Conservation (phyloP, 1,139 yeast species). For the Suhomyces kunorum region DNA sequence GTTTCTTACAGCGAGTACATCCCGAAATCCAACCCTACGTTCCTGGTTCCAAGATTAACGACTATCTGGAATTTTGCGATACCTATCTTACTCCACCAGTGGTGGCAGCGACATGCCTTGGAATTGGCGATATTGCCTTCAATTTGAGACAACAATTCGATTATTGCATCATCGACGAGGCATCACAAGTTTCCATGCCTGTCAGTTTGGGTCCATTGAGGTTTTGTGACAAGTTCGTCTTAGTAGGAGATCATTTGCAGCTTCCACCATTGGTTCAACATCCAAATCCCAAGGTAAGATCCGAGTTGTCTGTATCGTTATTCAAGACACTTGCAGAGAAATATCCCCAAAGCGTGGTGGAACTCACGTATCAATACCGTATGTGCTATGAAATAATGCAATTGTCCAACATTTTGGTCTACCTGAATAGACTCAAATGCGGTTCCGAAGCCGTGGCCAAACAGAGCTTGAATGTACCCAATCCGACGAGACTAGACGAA, state of each 20-base stretch:
- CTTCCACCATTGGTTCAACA: slow-evolving; percentile 81
- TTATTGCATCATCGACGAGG: slow-evolving; percentile 94
- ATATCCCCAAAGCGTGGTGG: slow-evolving; percentile 72
- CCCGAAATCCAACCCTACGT: slow-evolving; percentile 57
- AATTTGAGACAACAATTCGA: slow-evolving; percentile 65
- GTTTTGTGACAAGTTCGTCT: slow-evolving; percentile 72
- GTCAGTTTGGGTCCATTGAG: slow-evolving; percentile 85
- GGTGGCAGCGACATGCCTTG: slow-evolving; percentile 88
- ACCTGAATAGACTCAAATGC: slow-evolving; percentile 72
- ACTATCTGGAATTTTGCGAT: slow-evolving; percentile 44
- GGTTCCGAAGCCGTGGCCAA: slow-evolving; percentile 67
- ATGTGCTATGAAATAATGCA: slow-evolving; percentile 91
- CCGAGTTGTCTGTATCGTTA: slow-evolving; percentile 75
- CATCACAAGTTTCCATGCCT: slow-evolving; percentile 93
- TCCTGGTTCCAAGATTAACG: slow-evolving; percentile 46
- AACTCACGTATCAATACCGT: slow-evolving; percentile 80
- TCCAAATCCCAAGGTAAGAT: slow-evolving; percentile 51
- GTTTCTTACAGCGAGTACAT: slow-evolving; percentile 59
- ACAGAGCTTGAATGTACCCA: slow-evolving; percentile 53
- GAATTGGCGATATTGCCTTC: slow-evolving; percentile 66
- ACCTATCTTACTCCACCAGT: slow-evolving; percentile 62
- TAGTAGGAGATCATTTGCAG: slow-evolving; percentile 95
- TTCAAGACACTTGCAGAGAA: slow-evolving; percentile 71
- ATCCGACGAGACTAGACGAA: slow-evolving; percentile 19
- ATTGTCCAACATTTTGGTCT: slow-evolving; percentile 76